Base-by-base conservation (phyloP, 495 filamentous ascomycete genomes). In the Echria macrotheca region DNA sequence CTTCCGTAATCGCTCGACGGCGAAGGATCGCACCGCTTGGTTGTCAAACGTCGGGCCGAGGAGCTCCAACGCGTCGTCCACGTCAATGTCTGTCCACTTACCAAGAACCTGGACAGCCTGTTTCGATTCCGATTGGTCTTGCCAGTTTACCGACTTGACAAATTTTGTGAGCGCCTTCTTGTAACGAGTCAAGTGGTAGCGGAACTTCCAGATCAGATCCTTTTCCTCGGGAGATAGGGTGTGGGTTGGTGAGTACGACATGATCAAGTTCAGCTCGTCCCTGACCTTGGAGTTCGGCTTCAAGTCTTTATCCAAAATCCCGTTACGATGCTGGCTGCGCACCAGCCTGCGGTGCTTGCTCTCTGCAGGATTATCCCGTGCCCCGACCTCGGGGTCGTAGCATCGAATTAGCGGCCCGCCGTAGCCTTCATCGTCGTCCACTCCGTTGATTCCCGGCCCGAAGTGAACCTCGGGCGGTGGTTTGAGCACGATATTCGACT, bases 121-220 rank as follows among this genome's bases (percentile, higher is more conserved):
- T 39, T 84, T 84, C 19, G 85, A 76, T 71, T 99, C 93, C 36
- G 81, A 79, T n/a, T 73, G 73, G 63, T 97, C 91, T 14, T 80
- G 80, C 93, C 93, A 99, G 45, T 89, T 85, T 28, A 96, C 91
- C 1, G 89, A 94, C 66, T 97, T 97, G 57, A 96, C 88, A 54
- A 99, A 95, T 58, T 99, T 99, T 18, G 93, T 96, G 31, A 97
- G 72, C 1, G 91, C 93, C 52, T 87, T 78, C 68, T 97, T 97
- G 57, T 99, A 90, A 29, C 89, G 78, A 0, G 88, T 91, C 5
- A 99, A 65, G 62, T 95, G 89, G 64, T 96, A 93, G 40, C 93
- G 76, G 70, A 96, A 99, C 55, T 91, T 88, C 93, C 93, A 99
- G 24, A 99, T 77, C 9, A 95, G 73, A 64, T 99, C 94, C 59